A percentile compares a stretch with the other conserved stretches of the same genome.
Evolutionary conservation across 768 basidiomycete species (phyloP).

Genomic region (Coprinopsis strossmayeri): DNA sequence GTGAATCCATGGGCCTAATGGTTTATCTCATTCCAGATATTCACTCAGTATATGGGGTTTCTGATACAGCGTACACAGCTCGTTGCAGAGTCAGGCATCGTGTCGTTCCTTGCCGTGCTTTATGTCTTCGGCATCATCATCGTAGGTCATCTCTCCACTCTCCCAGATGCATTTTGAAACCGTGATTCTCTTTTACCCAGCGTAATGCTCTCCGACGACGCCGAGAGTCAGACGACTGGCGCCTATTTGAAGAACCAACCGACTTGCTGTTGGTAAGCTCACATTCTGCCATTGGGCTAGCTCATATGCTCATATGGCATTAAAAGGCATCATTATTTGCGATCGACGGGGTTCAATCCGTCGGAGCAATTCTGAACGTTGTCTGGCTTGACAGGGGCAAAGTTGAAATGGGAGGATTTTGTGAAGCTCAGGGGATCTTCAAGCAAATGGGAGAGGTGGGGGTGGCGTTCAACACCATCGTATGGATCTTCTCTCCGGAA

Average conservation of each 20-base stretch:
- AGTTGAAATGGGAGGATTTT: constrained; percentile 23
- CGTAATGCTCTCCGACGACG: not conserved
- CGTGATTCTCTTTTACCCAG: not conserved
- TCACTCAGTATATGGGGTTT: not conserved
- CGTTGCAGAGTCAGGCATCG: not conserved
- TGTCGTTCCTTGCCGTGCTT: not conserved
- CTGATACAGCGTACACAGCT: constrained; percentile 1
- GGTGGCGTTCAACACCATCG: constrained; percentile 29
- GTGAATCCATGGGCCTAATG: not conserved
- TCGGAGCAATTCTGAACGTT: constrained; percentile 26
- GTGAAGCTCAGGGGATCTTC: constrained; percentile 25
- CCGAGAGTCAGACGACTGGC: not conserved
- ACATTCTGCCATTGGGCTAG: no score
- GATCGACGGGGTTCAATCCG: constrained; percentile 27
- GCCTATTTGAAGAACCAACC: not conserved
- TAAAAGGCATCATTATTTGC: constrained; percentile 9
- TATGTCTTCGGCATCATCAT: constrained; percentile 1
- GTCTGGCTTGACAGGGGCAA: constrained; percentile 24
- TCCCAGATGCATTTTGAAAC: not conserved
- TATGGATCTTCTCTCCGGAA: no score
- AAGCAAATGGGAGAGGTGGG: constrained; percentile 30
- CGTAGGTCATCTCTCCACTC: not conserved
- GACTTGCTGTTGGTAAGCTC: not conserved
- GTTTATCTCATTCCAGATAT: not conserved
- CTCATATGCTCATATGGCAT: no score